phyloP scores from a whole-genome alignment of 108 stramenopile species.

The Cyclotella choctawhatcheeana region DNA sequence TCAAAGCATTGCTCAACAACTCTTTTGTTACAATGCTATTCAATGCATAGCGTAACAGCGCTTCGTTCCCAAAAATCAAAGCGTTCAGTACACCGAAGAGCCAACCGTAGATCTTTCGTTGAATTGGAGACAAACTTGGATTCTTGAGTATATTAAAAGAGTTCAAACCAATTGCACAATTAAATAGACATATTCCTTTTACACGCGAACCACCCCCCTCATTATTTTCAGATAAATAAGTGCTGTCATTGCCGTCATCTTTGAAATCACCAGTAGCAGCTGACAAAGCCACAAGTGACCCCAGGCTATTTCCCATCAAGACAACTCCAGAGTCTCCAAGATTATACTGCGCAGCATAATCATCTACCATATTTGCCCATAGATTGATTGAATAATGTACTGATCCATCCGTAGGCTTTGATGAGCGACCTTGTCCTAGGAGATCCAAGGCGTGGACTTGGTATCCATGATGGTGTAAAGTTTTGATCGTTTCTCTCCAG shows the following conservation, averaged over 20 bases:
- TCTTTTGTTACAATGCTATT: slow-evolving; percentile 62
- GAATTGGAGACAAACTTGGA: slow-evolving; percentile 29
- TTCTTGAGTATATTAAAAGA: slow-evolving; percentile 59
- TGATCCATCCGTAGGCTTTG: slow-evolving; percentile 46
- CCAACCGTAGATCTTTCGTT: slow-evolving; percentile 35
- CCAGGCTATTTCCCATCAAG: slow-evolving; percentile 67
- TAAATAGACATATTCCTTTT: slow-evolving; percentile 63
- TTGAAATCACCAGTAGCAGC: slow-evolving; percentile 67
- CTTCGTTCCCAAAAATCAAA: slow-evolving; percentile 58
- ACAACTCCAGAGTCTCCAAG: slow-evolving; percentile 44
- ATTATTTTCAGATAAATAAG: slow-evolving; percentile 30
- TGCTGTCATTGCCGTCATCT: not conserved
- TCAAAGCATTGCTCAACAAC: slow-evolving; percentile 52
- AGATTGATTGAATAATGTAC: slow-evolving; percentile 68
- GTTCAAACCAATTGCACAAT: slow-evolving; percentile 73
- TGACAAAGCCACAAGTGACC: slow-evolving; percentile 62
- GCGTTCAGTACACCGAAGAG: slow-evolving; percentile 57
- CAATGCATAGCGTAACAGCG: slow-evolving; percentile 53
- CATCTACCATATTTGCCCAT: slow-evolving; percentile 70
- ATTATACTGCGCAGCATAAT: slow-evolving; percentile 49
- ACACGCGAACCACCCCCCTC: slow-evolving; percentile 18
- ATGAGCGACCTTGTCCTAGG: slow-evolving; percentile 65
- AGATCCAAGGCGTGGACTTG: slow-evolving; percentile 70
- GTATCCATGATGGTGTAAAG: slow-evolving; percentile 53
- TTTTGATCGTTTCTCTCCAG: slow-evolving; percentile 61